phyloP scores from a whole-genome alignment of 2,329 filamentous ascomycete species.

The Scorias spongiosa region DNA sequence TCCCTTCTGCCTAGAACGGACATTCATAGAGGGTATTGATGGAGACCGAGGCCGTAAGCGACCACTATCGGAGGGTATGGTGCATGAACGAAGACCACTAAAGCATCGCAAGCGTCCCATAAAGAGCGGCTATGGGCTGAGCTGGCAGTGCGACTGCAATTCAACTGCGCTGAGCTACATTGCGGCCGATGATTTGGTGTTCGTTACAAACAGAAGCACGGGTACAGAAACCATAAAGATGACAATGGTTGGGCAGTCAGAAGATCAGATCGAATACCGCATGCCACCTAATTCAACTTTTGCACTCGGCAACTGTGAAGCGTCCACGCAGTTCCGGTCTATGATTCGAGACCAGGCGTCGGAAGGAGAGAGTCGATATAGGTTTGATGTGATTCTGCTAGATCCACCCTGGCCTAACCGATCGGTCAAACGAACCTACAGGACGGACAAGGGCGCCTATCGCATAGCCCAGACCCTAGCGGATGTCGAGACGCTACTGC shows the following conservation, averaged over 20 bases:
- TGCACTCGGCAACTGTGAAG: constrained; percentile 33
- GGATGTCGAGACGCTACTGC: constrained; percentile 29
- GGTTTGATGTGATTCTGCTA: constrained; percentile 54
- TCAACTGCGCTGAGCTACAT: background rate
- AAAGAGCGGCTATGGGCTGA: background rate
- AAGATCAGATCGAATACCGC: constrained; percentile 10
- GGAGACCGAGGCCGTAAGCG: background rate
- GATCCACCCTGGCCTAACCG: constrained; percentile 75
- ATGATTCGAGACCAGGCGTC: constrained; percentile 22
- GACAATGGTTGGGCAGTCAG: too few relatives aligned
- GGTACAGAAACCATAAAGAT: too few relatives aligned
- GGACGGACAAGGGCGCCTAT: constrained; percentile 16
- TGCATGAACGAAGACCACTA: background rate
- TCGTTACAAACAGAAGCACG: too few relatives aligned
- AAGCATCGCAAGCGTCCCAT: background rate
- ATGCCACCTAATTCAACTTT: constrained; percentile 36
- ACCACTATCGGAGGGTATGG: constrained; percentile 12
- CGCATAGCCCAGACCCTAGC: constrained; percentile 25
- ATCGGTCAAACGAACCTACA: constrained; percentile 48
- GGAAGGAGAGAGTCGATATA: constrained; percentile 27
- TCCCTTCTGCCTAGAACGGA: background rate
- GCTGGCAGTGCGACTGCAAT: background rate
- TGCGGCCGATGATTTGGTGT: too few relatives aligned
- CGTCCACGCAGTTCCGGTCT: constrained; percentile 21
- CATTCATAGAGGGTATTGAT: background rate